Conservation (phyloP, 306 rosid species). For the Medicago truncatula region MtrunA17r5.0-ANR NC_053046.1:17392501-17393000, state of each 20-base stretch:
- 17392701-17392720: slow-evolving; percentile 78
- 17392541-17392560: slow-evolving; percentile 5
- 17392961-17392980: slow-evolving; percentile 12
- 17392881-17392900: slow-evolving; percentile 29
- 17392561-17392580: slow-evolving; percentile 6
- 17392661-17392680: slow-evolving; percentile 65
- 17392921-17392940: background rate
- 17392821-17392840: slow-evolving; percentile 17
- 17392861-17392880: slow-evolving; percentile 14
- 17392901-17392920: slow-evolving; percentile 1
- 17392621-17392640: slow-evolving; percentile 56
- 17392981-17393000: background rate
- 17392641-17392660: slow-evolving; percentile 87
- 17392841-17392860: background rate
- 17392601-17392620: slow-evolving; percentile 14
- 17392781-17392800: slow-evolving; percentile 16
- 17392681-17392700: slow-evolving; percentile 65
- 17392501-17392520: background rate
- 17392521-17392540: slow-evolving; percentile 10
- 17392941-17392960: background rate
- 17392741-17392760: background rate
- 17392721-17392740: slow-evolving; percentile 62
- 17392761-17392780: slow-evolving; percentile 26
- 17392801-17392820: slow-evolving; percentile 5
- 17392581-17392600: slow-evolving; percentile 16